Base-by-base conservation (phyloP, 2,329 filamentous ascomycete species). In the Colletotrichum scovillei region DNA sequence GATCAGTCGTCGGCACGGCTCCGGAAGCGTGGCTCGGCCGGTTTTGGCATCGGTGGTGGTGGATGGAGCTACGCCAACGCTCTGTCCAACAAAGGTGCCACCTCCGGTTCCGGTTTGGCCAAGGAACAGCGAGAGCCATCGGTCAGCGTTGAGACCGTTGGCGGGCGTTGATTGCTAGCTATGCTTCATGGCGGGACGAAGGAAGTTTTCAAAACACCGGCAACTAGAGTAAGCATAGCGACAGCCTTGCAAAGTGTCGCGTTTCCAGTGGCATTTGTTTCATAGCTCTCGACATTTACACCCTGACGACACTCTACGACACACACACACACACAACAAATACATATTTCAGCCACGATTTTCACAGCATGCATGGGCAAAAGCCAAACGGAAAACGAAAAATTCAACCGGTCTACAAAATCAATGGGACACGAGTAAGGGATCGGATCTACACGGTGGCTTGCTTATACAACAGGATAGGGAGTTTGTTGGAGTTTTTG, bases 1-100 rank as follows among this genome's bases (percentile, higher is more conserved):
- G 82, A 86, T 26, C 83, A 87, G 49, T 81, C 81, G 12, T 82
- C 84, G 22, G 81, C 83, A 68, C 82, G 84, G 55, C 83, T 84
- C 11, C 82, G 86, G 64, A 90, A 89, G 81, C 86, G 88, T 68
- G 83, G 80, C 1, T 88, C 88, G 2, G 85, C 84, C 5, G 85
- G 85, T 14, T 77, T 86, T 49, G 80, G 79, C 62, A 81, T 84
- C 66, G 80, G 81, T 42, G 38, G 38, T 14, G 38, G 80, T 28
- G 82, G 83, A 71, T 82, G 82, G 79, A 86, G 81, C 78, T 87
- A 87, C 72, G 84, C 85, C 55, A 81, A 60, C 46, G 69, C 58
- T 32, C 63, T 74, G n/a, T 74, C 73, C 81, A 65, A 49, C 69
- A 76, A 69, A 52, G 62, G n/a, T 16, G 67, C 67, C 35, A 26